Percentiles rank a stretch among this genome's conserved stretches.
phyloP scores from a whole-genome alignment of 345 rosid species.

The Corchorus capsularis region DNA sequence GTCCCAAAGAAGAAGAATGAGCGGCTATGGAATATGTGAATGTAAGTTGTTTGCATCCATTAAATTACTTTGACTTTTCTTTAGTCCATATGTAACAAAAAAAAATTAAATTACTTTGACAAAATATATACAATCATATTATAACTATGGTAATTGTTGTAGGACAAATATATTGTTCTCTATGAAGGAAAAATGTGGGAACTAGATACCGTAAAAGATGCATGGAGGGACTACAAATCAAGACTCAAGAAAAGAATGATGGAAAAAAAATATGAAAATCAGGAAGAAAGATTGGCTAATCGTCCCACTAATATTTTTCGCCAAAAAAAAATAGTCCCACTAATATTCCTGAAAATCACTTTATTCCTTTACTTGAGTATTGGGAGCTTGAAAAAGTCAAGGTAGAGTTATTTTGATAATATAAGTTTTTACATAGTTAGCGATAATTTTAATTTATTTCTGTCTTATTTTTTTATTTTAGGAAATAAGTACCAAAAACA shows the following conservation, averaged over 20 bases:
- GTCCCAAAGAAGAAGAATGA: not conserved
- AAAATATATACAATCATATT: not conserved
- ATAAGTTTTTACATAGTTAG: not conserved
- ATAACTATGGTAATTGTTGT: not conserved
- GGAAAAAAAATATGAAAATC: not conserved
- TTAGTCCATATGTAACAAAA: too few species aligned
- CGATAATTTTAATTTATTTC: not conserved
- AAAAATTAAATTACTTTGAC: too few species aligned
- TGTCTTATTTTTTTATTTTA: not conserved
- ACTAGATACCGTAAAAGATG: not conserved
- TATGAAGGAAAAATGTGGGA: not conserved
- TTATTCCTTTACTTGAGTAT: not conserved
- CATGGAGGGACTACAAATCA: not conserved
- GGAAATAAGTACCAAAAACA: not conserved
- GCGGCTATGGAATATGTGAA: not conserved
- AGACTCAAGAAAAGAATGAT: not conserved
- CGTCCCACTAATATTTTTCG: too few species aligned
- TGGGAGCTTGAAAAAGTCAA: not conserved
- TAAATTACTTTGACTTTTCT: too few species aligned
- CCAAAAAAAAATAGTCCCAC: too few species aligned
- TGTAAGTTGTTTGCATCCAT: not conserved
- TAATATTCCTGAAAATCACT: not conserved
- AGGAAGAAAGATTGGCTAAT: not conserved
- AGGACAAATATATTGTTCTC: not conserved
- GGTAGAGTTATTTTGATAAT: not conserved